Conservation (phyloP, 2,329 filamentous ascomycete species). For the Calonectria hongkongensis region DNA sequence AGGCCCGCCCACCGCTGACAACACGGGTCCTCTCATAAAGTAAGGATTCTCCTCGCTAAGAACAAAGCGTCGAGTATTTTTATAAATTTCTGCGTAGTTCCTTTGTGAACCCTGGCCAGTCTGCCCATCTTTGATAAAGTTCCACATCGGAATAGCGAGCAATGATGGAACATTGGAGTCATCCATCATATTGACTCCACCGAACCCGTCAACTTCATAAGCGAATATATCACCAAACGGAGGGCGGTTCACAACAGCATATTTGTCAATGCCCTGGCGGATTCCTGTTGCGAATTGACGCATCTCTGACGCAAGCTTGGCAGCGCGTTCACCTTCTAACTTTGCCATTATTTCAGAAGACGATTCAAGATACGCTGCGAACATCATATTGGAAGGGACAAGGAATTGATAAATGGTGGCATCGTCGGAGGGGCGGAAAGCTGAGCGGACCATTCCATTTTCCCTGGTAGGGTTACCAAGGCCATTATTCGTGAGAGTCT, state of each 20-base stretch:
- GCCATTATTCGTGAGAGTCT: conserved; percentile 6
- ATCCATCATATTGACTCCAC: conserved; percentile 16
- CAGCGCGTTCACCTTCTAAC: background rate
- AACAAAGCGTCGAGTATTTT: conserved; percentile 7
- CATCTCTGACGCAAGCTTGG: background rate
- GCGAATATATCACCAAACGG: conserved; percentile 18
- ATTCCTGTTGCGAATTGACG: conserved; percentile 1
- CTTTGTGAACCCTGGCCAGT: background rate
- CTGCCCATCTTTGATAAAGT: background rate
- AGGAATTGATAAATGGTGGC: conserved; percentile 16
- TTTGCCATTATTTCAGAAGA: conserved; percentile 4
- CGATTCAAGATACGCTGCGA: conserved; percentile 4
- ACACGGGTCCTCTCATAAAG: background rate
- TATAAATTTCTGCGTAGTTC: conserved; percentile 13
- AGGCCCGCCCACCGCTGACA: conserved; percentile 4
- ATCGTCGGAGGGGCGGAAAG: conserved; percentile 13
- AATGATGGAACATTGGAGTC: conserved; percentile 2
- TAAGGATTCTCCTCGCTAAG: conserved; percentile 14
- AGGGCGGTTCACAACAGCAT: background rate
- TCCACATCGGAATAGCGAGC: background rate
- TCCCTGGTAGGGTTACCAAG: background rate
- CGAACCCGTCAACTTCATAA: conserved; percentile 2
- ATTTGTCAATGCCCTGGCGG: conserved; percentile 1
- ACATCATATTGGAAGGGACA: conserved; percentile 5
- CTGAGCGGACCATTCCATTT: conserved; percentile 11